phyloP scores from a whole-genome alignment of 1,284 basidiomycete genomes.

The Pterula multifida region DNA sequence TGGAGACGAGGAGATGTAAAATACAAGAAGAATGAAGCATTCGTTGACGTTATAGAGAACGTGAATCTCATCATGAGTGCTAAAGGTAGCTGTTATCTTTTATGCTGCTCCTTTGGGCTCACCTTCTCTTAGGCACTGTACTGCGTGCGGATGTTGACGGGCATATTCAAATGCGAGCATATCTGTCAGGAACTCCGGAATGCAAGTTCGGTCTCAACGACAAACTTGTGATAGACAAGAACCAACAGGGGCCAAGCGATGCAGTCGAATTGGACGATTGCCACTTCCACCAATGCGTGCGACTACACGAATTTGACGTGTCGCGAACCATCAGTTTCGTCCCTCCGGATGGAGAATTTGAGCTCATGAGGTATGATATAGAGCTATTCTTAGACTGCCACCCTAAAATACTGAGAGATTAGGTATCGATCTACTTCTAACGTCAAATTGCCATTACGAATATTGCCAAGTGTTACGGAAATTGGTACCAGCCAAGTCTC shows the following conservation, averaged over 20 bases:
- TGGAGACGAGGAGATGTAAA: conserved; percentile 93
- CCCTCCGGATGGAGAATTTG: conserved; percentile 98
- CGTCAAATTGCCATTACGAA: conserved; percentile 85
- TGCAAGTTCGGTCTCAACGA: conserved; percentile 99
- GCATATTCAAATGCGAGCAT: conserved; percentile 96
- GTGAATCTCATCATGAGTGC: conserved; percentile 96
- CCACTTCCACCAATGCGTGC: conserved; percentile 97
- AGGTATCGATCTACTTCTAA: conserved; percentile 95
- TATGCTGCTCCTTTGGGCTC: background rate
- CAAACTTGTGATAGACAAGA: conserved; percentile 93
- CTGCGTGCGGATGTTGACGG: conserved; percentile 97
- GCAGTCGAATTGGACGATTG: conserved; percentile 96
- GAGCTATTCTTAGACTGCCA: background rate
- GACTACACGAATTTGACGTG: conserved; percentile 88
- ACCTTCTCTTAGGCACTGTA: conserved; percentile 51
- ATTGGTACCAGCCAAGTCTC: conserved; percentile 86
- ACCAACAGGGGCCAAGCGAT: conserved; percentile 53
- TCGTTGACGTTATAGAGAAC: conserved; percentile 95
- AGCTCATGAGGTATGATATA: conserved; percentile 75
- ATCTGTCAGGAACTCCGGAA: conserved; percentile 90
- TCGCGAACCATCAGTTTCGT: conserved; percentile 92
- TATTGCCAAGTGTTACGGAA: conserved; percentile 90
- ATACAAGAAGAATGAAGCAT: conserved; percentile 97
- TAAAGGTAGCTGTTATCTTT: conserved; percentile 47
- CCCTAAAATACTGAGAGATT: conserved; percentile 6